Evolutionary conservation across 352 stramenopile species (phyloP).

Genomic region (Phytophthora ramorum): DNA sequence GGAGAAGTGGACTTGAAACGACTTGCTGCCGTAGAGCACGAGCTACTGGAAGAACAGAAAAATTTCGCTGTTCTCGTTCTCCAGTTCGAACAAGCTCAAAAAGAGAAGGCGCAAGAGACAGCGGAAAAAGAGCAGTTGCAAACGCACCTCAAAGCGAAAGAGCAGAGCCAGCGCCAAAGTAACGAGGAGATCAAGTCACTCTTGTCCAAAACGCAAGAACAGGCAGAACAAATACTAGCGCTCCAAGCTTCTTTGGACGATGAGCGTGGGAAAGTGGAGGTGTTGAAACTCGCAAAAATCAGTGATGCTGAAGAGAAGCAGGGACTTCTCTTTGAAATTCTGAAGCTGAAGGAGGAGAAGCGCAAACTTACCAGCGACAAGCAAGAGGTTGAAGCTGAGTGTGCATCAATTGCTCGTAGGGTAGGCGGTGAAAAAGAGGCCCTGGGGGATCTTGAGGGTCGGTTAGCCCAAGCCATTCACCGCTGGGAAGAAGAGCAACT

Average conservation of each 20-base stretch:
- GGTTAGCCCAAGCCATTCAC: constrained; percentile 58
- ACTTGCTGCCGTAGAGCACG: constrained; percentile 63
- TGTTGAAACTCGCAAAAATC: constrained; percentile 30
- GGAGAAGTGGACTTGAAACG: constrained; percentile 55
- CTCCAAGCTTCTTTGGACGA: constrained; percentile 59
- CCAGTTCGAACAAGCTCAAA: constrained; percentile 60
- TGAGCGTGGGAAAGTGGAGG: constrained; percentile 29
- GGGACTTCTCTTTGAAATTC: constrained; percentile 46
- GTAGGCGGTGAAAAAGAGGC: constrained; percentile 61
- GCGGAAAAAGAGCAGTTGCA: constrained; percentile 9
- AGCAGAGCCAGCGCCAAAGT: constrained; percentile 14
- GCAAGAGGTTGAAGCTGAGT: constrained; percentile 30
- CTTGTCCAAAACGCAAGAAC: constrained; percentile 48
- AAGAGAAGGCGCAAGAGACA: constrained; percentile 18
- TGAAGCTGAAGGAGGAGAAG: constrained; percentile 62
- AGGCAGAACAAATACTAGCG: constrained; percentile 55
- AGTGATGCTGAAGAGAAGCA: constrained; percentile 53
- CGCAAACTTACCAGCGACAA: constrained; percentile 39
- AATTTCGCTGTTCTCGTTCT: constrained; percentile 73
- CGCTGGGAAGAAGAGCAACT: constrained; percentile 64
- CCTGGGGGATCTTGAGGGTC: constrained; percentile 61
- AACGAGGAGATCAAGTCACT: constrained; percentile 16
- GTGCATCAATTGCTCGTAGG: constrained; percentile 32
- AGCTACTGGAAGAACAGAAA: constrained; percentile 72
- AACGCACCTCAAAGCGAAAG: constrained; percentile 2